Evolutionary conservation across 441 rosid species (phyloP).

Genomic region (Croton laevigatus): DNA sequence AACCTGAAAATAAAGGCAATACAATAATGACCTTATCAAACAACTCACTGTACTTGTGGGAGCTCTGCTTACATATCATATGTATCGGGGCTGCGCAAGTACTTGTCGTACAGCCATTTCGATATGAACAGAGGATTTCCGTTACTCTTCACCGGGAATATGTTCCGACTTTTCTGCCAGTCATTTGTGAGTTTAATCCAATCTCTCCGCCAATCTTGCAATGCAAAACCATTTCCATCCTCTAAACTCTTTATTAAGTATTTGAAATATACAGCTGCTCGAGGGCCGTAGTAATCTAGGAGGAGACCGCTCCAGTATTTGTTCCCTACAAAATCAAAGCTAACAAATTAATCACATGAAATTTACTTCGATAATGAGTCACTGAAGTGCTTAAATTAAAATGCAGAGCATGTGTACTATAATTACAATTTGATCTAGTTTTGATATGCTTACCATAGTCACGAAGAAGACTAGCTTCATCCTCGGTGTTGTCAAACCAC

Average conservation of each 20-base stretch:
- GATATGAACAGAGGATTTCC: conserved; percentile 47
- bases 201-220: conserved; percentile 59
- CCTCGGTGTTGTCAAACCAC: conserved; percentile 73
- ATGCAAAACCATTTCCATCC: conserved; percentile 36
- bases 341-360: background rate
- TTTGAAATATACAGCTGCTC: conserved; percentile 66
- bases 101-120: conserved; percentile 44
- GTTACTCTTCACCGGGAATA: conserved; percentile 33
- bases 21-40: background rate
- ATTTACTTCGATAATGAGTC: background rate
- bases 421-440: background rate
- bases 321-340: conserved; percentile 38
- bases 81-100: conserved; percentile 30
- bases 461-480: conserved; percentile 66
- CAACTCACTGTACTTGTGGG: background rate
- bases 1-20: background rate
- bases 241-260: conserved; percentile 42
- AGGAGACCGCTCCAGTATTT: conserved; percentile 75
- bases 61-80: conserved; percentile 29
- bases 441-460: conserved; percentile 50
- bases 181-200: conserved; percentile 69
- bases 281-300: conserved; percentile 57
- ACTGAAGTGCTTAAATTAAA: background rate
- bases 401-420: background rate
- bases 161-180: conserved; percentile 51